Conservation (phyloP, 768 basidiomycete genomes). For the Tremella fuciformis region DNA sequence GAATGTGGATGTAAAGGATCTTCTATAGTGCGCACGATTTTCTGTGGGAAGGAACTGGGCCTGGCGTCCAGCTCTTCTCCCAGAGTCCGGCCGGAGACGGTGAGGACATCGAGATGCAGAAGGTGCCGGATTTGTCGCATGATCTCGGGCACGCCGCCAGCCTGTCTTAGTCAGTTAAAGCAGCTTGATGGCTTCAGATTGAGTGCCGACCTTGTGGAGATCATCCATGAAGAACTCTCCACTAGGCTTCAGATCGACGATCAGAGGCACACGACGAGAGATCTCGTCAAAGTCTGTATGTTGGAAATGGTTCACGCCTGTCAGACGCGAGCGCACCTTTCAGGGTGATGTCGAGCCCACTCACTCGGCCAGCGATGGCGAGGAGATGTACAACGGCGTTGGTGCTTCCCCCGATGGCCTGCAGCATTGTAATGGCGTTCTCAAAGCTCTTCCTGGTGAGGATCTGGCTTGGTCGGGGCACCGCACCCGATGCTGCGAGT, state of each 20-base stretch:
- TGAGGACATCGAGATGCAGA: constrained; percentile 77
- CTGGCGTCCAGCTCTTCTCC: constrained; percentile 81
- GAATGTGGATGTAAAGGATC: constrained; percentile 79
- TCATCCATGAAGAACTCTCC: constrained; percentile 98
- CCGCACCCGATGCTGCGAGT: constrained; percentile 19
- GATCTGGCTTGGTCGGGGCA: constrained; percentile 68
- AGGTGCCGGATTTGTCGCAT: constrained; percentile 68
- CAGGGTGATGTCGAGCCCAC: constrained; percentile 68
- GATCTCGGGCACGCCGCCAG: constrained; percentile 12
- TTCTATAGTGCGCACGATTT: constrained; percentile 66
- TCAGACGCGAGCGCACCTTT: constrained; percentile 53
- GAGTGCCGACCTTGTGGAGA: constrained; percentile 74
- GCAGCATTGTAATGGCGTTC: constrained; percentile 93
- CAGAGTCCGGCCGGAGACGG: constrained; percentile 82
- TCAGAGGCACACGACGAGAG: constrained; percentile 82
- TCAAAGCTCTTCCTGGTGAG: constrained; percentile 94
- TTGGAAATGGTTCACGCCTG: not conserved
- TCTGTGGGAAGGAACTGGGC: constrained; percentile 59
- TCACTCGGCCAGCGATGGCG: constrained; percentile 45
- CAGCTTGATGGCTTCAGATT: constrained; percentile 54
- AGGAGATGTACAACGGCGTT: constrained; percentile 26
- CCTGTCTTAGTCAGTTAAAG: not conserved
- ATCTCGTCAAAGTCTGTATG: constrained; percentile 74
- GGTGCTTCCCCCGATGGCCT: constrained; percentile 59
- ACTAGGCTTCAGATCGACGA: constrained; percentile 94